These are phyloP conservation scores for Rhodotorula toruloides DNA, from an alignment of 768 basidiomycete genomes.

Conservation along the genomic window DNA sequence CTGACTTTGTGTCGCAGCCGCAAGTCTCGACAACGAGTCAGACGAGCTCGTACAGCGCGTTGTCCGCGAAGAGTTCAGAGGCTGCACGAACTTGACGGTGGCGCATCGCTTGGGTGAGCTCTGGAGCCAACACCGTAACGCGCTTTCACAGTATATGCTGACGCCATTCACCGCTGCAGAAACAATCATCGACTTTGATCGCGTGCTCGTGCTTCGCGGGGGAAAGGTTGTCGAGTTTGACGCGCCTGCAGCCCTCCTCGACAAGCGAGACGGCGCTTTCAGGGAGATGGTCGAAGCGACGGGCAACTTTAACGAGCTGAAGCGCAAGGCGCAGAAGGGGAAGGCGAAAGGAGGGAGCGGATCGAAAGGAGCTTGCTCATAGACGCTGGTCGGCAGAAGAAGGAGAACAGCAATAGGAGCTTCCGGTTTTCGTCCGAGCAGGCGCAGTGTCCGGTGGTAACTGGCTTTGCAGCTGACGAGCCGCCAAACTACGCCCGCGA, in stretches of 20 bases:
- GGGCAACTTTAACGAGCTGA: conserved; percentile 23
- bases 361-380: neutral
- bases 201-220: conserved; percentile 31
- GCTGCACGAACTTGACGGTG: conserved; percentile 37
- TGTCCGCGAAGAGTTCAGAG: conserved; percentile 39
- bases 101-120: conserved; percentile 33
- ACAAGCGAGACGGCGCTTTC: conserved; percentile 28
- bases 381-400: no score
- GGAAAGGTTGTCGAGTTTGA: conserved; percentile 41
- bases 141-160: neutral
- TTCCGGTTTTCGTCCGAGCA: no score
- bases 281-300: conserved; percentile 33
- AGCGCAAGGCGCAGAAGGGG: conserved; percentile 11
- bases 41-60: conserved; percentile 34
- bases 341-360: neutral
- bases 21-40: conserved; percentile 52
- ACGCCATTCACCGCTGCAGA: conserved; percentile 7
- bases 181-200: conserved; percentile 41
- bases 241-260: conserved; percentile 35
- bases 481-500: neutral
- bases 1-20: conserved; percentile 4
- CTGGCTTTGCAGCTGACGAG: no score
- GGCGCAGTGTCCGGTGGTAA: no score
- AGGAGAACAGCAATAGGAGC: no score
- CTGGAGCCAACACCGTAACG: neutral